Evolutionary conservation across 1,284 basidiomycete species (phyloP), one percentile per base, ranked within the genome.

Genomic region (Chiua sp.): DNA sequence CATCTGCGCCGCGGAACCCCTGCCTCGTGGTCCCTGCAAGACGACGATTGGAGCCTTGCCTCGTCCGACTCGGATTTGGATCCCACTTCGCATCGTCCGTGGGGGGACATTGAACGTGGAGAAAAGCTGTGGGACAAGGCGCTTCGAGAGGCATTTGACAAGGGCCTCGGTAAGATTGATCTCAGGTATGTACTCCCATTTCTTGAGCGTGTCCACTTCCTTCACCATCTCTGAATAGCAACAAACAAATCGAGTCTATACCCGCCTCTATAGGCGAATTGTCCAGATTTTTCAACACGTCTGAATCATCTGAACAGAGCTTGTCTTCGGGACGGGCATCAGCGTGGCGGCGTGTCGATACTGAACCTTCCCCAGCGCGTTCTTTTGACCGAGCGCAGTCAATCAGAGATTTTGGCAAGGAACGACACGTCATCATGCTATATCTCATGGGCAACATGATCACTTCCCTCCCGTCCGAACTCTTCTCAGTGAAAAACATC

Each of bases 331-430:
- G 70, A 22, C 63, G 72, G 16, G 15, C 13, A 16, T 4, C 64
- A 20, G 42, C 55, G 32, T 32, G 30, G 30, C 30, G 30, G 30
- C 72, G 73, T 16, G 39, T 74, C 60, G 60, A 57, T 47, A 76
- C 73, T 2, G 72, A 71, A 23, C 65, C 67, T 4, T 28, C 56
- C 5, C 61, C 63, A n/a, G 53, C 53, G 53, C 74, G 72, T 60
- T 75, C 73, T 16, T 73, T 73, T 18, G 63, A 61, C 32, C 62
- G 72, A 26, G 65, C 70, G 1, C 74, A 76, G 63, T 73, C 74
- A 37, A 73, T 76, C 37, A 68, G 65, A 32, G 73, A 76, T 32
- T 76, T 64, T 47, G 67, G 64, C 2, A 75, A 73, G 47, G 73
- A 76, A 30, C 62, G 72, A 67, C 70, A 73, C 62, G 61, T 74